Percentiles rank a stretch among this genome's conserved stretches.
These are phyloP conservation scores for Podospora bellae-mahoneyi DNA, from an alignment of 495 filamentous ascomycete species.

Conservation along the genomic window DNA sequence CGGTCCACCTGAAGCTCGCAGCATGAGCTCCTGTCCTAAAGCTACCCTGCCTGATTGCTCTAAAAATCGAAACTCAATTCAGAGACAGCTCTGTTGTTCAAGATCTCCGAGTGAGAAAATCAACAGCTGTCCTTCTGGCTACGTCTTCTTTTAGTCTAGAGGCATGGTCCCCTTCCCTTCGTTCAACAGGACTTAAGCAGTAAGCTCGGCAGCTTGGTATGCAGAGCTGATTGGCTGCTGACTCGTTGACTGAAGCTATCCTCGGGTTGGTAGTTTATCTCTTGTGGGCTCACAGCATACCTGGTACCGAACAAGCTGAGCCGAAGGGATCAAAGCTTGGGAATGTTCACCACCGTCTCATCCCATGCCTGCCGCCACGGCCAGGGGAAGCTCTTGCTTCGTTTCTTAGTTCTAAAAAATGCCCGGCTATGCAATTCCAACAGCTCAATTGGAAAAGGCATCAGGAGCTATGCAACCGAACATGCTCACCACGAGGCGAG, in stretches of 20 bases:
- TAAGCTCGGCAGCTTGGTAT: slow-evolving; percentile 12
- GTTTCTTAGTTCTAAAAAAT: slow-evolving; percentile 18
- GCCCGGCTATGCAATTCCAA: slow-evolving; percentile 15
- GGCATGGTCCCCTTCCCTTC: background rate
- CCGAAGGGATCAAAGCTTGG: background rate
- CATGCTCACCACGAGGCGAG: slow-evolving; percentile 34
- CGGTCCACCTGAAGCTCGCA: slow-evolving; percentile 1
- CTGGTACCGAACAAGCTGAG: no score
- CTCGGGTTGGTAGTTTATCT: background rate
- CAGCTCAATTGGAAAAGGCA: background rate
- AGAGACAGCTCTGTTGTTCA: background rate
- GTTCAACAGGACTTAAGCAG: background rate
- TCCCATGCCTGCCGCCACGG: slow-evolving; percentile 22
- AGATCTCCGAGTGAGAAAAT: background rate
- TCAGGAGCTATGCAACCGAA: slow-evolving; percentile 18
- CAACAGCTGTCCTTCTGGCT: background rate
- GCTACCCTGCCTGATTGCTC: background rate
- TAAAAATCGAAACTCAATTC: background rate
- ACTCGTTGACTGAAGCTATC: slow-evolving; percentile 15
- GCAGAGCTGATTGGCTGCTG: slow-evolving; percentile 4
- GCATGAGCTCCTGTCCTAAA: no score
- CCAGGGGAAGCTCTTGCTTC: slow-evolving; percentile 11
- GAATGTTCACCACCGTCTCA: slow-evolving; percentile 22
- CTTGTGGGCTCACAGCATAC: no score
- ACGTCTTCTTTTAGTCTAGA: background rate